Conservation (phyloP, 176 grass and related monocot species). For the Triticum timopheevii region DNA sequence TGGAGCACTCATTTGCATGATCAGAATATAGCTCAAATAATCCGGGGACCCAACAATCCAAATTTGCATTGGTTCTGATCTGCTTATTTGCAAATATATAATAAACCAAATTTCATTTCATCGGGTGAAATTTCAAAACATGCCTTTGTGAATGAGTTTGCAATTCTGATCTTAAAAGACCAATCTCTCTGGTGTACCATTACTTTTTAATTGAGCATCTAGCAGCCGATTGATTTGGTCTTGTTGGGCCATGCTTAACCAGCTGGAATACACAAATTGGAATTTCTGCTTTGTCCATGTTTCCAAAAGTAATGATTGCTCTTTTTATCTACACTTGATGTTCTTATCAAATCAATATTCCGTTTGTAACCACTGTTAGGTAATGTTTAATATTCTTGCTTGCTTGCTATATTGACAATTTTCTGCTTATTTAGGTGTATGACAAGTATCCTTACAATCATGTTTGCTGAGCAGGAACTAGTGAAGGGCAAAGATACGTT, state of each 20-base stretch:
- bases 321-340: not conserved
- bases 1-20: no score
- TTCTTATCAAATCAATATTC: slow-evolving; percentile 10
- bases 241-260: not conserved
- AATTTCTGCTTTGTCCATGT: slow-evolving; percentile 16
- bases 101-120: not conserved
- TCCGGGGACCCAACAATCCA: no score
- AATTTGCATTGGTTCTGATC: not conserved
- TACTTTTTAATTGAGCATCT: slow-evolving; percentile 6
- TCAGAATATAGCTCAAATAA: no score
- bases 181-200: slow-evolving; percentile 2
- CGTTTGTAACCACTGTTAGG: not conserved
- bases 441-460: slow-evolving; percentile 29
- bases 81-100: slow-evolving; percentile 4
- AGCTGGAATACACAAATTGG: not conserved
- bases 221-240: not conserved
- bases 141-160: not conserved
- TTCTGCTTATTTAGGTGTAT: slow-evolving; percentile 33
- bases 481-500: slow-evolving; percentile 77
- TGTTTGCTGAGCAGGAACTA: slow-evolving; percentile 74
- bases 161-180: not conserved
- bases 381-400: slow-evolving; percentile 25
- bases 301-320: not conserved
- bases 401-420: slow-evolving; percentile 26
- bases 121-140: not conserved